Percentiles rank a stretch among this genome's conserved stretches.
Evolutionary conservation across 2,329 filamentous ascomycete species (phyloP).

Genomic region (Grosmannia huntii): DNA sequence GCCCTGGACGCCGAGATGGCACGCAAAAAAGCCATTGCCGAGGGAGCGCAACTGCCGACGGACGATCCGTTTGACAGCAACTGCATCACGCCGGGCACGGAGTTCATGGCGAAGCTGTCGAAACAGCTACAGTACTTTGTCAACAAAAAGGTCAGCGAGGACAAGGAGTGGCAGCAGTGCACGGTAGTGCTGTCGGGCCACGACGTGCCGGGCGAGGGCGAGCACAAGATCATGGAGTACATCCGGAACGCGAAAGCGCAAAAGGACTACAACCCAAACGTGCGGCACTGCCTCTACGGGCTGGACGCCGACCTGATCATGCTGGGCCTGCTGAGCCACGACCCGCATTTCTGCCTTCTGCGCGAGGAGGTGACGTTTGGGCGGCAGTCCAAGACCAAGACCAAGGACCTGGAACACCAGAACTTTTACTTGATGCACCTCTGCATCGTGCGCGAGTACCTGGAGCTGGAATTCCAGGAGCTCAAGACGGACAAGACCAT

Average conservation of each 20-base stretch:
- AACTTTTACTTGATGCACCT: conserved; percentile 97
- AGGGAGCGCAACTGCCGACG: conserved; percentile 86
- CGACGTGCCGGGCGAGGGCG: conserved; percentile 93
- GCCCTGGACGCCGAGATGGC: conserved; percentile 82
- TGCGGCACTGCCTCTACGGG: conserved; percentile 93
- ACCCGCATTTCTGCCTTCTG: conserved; percentile 93
- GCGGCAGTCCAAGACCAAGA: conserved; percentile 72
- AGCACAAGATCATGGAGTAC: conserved; percentile 99
- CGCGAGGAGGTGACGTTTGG: conserved; percentile 98
- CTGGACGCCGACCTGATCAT: conserved; percentile 97
- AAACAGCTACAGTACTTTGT: conserved; percentile 95
- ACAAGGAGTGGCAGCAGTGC: conserved; percentile 93
- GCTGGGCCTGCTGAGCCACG: conserved; percentile 91
- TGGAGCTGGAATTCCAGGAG: conserved; percentile 94
- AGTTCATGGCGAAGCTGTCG: conserved; percentile 95
- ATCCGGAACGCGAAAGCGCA: conserved; percentile 96
- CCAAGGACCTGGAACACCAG: conserved; percentile 94
- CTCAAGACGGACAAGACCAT: conserved; percentile 61
- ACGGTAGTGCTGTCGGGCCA: conserved; percentile 95
- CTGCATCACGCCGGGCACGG: conserved; percentile 91
- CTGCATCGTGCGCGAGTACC: conserved; percentile 92
- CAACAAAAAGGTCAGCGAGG: conserved; percentile 96
- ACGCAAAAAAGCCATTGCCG: conserved; percentile 78
- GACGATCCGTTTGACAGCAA: conserved; percentile 98
- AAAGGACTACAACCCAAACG: conserved; percentile 79